phyloP scores from a whole-genome alignment of 1,139 yeast genomes.

The Pneumocystis jirovecii region DNA sequence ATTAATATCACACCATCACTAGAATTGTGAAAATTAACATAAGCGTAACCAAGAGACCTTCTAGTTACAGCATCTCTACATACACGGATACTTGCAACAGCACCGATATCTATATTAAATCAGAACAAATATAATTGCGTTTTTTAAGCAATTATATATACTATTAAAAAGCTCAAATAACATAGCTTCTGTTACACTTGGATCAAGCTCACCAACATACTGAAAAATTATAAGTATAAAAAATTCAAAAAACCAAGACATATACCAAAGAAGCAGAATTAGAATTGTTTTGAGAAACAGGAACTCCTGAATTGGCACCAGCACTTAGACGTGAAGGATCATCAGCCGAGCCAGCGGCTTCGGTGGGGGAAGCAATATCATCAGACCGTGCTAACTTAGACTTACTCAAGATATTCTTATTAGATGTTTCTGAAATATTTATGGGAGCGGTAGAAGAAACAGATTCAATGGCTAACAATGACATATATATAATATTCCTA shows the following conservation, averaged over 20 bases:
- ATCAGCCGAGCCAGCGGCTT: constrained; percentile 1
- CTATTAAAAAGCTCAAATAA: constrained; percentile 85
- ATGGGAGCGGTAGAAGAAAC: background rate
- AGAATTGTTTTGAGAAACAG: background rate
- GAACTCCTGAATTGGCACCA: background rate
- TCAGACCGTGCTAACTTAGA: background rate
- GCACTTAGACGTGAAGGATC: background rate
- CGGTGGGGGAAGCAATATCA: background rate
- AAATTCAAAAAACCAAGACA: background rate
- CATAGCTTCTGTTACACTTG: constrained; percentile 83
- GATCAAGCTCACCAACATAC: constrained; percentile 95
- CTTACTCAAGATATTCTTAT: background rate
- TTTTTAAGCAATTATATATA: background rate
- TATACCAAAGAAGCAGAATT: constrained; percentile 1
- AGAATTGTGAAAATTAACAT: constrained; percentile 84
- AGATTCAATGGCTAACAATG: background rate
- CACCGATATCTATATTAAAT: constrained; percentile 49
- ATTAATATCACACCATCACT: constrained; percentile 46
- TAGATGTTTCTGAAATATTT: background rate
- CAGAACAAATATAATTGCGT: background rate
- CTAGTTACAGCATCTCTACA: constrained; percentile 98
- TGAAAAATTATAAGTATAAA: constrained; percentile 24
- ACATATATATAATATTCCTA: background rate
- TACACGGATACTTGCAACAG: constrained; percentile 91
- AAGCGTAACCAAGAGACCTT: constrained; percentile 95